phyloP scores from a whole-genome alignment of 2,329 filamentous ascomycete species.

The Didymella pinodella region DNA sequence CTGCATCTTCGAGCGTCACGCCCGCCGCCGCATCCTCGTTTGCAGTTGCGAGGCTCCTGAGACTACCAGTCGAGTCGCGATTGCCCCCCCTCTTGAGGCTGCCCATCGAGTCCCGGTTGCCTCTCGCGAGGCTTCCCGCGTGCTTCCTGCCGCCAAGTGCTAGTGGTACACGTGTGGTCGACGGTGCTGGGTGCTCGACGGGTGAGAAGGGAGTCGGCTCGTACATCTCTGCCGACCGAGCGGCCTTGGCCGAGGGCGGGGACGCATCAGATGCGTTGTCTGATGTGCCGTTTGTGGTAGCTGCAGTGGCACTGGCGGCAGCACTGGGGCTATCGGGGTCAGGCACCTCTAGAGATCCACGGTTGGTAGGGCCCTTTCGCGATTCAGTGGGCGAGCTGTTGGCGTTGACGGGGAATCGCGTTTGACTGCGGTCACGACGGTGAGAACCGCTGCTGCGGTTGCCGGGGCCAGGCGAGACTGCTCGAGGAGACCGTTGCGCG shows the following conservation, averaged over 20 bases:
- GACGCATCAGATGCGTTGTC: constrained; percentile 26
- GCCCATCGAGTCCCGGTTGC: constrained; percentile 50
- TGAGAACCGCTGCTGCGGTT: constrained; percentile 53
- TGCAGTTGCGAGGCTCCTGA: constrained; percentile 49
- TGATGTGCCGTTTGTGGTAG: constrained; percentile 52
- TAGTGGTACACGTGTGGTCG: constrained; percentile 46
- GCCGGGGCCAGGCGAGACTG: constrained; percentile 74
- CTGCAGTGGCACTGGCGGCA: constrained; percentile 13
- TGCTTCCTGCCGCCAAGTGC: constrained; percentile 38
- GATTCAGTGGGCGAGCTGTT: constrained; percentile 63
- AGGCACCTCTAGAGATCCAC: constrained; percentile 83
- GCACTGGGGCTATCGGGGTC: constrained; percentile 57
- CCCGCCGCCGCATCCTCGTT: constrained; percentile 53
- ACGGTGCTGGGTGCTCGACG: constrained; percentile 44
- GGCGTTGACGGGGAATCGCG: constrained; percentile 79
- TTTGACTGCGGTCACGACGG: constrained; percentile 79
- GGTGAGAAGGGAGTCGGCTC: constrained; percentile 19
- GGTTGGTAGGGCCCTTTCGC: constrained; percentile 64
- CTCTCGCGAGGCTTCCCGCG: constrained; percentile 45
- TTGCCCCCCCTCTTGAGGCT: constrained; percentile 47
- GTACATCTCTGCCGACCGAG: constrained; percentile 20
- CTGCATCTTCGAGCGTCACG: constrained; percentile 66
- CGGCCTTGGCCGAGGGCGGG: constrained; percentile 7
- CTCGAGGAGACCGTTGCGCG: constrained; percentile 69
- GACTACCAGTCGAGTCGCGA: constrained; percentile 51